These are phyloP conservation scores for Globisporangium irregulare DNA, from an alignment of 352 stramenopile genomes.

Conservation along the genomic window DNA sequence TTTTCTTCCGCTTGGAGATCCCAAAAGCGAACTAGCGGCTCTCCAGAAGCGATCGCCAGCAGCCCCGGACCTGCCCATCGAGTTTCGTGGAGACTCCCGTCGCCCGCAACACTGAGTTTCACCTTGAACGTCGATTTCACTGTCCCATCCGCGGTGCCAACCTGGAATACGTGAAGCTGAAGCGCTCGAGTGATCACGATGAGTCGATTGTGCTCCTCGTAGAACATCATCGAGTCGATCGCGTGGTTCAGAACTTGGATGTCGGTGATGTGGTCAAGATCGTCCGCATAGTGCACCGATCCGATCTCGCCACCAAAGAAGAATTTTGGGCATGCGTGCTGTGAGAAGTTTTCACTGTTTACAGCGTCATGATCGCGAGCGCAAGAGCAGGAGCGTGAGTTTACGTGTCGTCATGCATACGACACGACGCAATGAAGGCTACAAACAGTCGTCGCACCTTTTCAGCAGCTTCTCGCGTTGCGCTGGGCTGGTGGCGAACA, in stretches of 20 bases:
- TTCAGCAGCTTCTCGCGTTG: slow-evolving; percentile 40
- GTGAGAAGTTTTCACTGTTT: slow-evolving; percentile 45
- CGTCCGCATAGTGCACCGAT: slow-evolving; percentile 89
- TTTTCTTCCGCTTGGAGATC: slow-evolving; percentile 91
- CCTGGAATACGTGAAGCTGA: slow-evolving; percentile 88
- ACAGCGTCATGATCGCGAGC: background rate
- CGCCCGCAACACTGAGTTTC: slow-evolving; percentile 88
- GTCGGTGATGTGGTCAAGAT: slow-evolving; percentile 90
- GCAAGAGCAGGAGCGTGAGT: background rate
- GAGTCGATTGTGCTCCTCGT: slow-evolving; percentile 72
- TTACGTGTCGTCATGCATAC: background rate
- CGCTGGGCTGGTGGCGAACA: slow-evolving; percentile 66
- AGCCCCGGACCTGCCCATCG: slow-evolving; percentile 88
- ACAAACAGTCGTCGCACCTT: slow-evolving; percentile 21
- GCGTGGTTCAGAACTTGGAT: slow-evolving; percentile 83
- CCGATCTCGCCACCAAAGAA: slow-evolving; percentile 93
- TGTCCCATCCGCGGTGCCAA: slow-evolving; percentile 72
- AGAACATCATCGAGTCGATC: slow-evolving; percentile 91
- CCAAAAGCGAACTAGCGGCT: slow-evolving; percentile 91
- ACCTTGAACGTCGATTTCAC: slow-evolving; percentile 85
- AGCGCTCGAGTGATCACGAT: slow-evolving; percentile 90
- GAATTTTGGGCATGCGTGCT: slow-evolving; percentile 78
- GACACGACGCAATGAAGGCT: background rate
- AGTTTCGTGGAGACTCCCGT: slow-evolving; percentile 76
- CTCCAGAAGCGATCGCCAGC: slow-evolving; percentile 87